These are phyloP conservation scores for Xylariaceae sp. DNA, from an alignment of 2,329 filamentous ascomycete genomes.

Conservation along the genomic window DNA sequence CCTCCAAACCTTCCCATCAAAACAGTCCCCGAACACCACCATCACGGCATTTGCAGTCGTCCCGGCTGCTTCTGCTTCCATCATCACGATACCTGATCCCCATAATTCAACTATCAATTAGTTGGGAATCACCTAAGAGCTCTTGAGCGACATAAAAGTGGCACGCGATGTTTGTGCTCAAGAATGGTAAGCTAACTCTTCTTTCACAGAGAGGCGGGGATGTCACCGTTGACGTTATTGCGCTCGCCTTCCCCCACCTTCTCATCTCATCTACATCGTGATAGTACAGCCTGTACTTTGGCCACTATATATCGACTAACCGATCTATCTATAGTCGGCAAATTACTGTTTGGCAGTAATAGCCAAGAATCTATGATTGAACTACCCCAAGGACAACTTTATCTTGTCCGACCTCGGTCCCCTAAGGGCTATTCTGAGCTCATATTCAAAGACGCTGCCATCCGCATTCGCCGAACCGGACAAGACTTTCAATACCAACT, in stretches of 20 bases:
- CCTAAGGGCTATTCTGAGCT: slow-evolving; percentile 98
- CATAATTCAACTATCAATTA: not conserved
- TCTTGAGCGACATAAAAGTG: not conserved
- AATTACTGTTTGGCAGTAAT: slow-evolving; percentile 81
- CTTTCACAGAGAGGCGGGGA: not conserved
- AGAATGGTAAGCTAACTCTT: slow-evolving; percentile 34
- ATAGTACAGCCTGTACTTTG: not conserved
- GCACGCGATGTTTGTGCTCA: slow-evolving; percentile 38
- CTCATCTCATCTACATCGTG: not conserved
- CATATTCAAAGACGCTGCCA: slow-evolving; percentile 95
- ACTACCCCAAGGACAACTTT: slow-evolving; percentile 91
- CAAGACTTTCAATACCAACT: slow-evolving; percentile 98
- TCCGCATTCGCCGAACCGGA: slow-evolving; percentile 84
- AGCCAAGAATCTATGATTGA: slow-evolving; percentile 92
- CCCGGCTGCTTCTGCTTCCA: not conserved
- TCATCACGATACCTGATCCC: not conserved
- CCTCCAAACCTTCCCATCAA: not conserved
- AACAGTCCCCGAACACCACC: not conserved
- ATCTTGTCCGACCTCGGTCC: slow-evolving; percentile 89
- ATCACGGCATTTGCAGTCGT: not conserved
- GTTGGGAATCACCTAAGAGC: not conserved
- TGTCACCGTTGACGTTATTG: not conserved
- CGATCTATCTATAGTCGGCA: slow-evolving; percentile 61
- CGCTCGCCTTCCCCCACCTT: not conserved
- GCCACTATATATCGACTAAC: not conserved